phyloP scores from a whole-genome alignment of 1,139 yeast genomes.

The Petasospora rhodanensis region DNA sequence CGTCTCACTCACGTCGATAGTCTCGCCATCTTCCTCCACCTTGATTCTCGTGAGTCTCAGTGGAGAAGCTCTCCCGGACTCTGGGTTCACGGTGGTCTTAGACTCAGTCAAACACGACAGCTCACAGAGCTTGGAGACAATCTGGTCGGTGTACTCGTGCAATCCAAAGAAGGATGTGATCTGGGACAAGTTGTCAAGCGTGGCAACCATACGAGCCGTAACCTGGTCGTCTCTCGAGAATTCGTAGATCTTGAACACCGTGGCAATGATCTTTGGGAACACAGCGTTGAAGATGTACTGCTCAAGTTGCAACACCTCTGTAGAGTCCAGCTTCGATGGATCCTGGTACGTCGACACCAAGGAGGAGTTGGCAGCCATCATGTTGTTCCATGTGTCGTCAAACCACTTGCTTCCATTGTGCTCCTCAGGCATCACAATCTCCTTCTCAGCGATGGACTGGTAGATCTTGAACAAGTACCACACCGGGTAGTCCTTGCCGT shows the following conservation, averaged over 20 bases:
- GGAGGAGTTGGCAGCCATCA: constrained; percentile 50
- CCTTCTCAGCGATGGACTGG: constrained; percentile 74
- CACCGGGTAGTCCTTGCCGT: constrained; percentile 70
- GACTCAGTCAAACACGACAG: constrained; percentile 53
- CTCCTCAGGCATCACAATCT: constrained; percentile 97
- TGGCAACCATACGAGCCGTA: constrained; percentile 79
- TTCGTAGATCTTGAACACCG: constrained; percentile 71
- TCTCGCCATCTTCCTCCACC: constrained; percentile 34
- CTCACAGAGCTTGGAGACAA: constrained; percentile 59
- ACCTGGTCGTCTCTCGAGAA: constrained; percentile 91
- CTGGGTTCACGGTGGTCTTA: constrained; percentile 4
- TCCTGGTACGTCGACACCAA: constrained; percentile 27
- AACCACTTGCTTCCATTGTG: constrained; percentile 87
- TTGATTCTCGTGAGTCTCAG: constrained; percentile 23
- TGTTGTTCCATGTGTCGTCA: constrained; percentile 89
- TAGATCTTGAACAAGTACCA: constrained; percentile 84
- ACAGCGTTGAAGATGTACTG: constrained; percentile 39
- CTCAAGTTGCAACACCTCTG: constrained; percentile 50
- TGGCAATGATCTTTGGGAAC: constrained; percentile 62
- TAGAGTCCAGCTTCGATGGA: constrained; percentile 26
- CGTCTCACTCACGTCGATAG: constrained; percentile 71
- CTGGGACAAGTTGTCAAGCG: constrained; percentile 78
- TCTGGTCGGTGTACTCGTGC: constrained; percentile 54
- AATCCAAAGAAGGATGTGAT: constrained; percentile 66
- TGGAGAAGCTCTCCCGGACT: constrained; percentile 9